A percentile compares a stretch with the other conserved stretches of the same genome.
Evolutionary conservation across 768 basidiomycete species (phyloP).

Genomic region (Suillus hirtellus): DNA sequence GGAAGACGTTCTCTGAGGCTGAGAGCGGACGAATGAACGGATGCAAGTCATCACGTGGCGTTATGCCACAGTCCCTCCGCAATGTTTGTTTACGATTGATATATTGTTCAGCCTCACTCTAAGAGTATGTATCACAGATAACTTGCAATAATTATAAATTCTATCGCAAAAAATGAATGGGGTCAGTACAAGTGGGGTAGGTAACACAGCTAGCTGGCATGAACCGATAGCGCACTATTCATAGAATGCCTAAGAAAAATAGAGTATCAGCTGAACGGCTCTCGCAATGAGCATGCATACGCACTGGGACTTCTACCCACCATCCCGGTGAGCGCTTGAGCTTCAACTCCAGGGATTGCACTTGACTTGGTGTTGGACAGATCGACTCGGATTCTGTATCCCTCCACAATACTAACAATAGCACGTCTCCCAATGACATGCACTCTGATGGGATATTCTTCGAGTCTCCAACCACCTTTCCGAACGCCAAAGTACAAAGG

Average conservation of each 20-base stretch:
- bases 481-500: background rate
- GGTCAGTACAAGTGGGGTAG: background rate
- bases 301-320: background rate
- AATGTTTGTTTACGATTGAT: background rate
- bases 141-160: background rate
- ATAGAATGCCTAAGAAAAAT: background rate
- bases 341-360: background rate
- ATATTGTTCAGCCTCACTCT: background rate
- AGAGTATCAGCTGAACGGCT: background rate
- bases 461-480: background rate
- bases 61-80: background rate
- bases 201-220: background rate
- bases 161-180: background rate
- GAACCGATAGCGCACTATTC: background rate
- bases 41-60: background rate
- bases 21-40: too few relatives aligned
- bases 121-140: background rate
- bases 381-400: background rate
- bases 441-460: background rate
- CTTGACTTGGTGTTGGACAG: background rate
- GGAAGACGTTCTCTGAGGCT: background rate
- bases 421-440: background rate
- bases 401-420: background rate
- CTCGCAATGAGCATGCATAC: background rate
- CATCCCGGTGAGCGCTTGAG: conserved; percentile 4